These are phyloP conservation scores for Aegilops bicornis DNA, from an alignment of 176 grass and related monocot genomes.

Conservation along the genomic window DNA sequence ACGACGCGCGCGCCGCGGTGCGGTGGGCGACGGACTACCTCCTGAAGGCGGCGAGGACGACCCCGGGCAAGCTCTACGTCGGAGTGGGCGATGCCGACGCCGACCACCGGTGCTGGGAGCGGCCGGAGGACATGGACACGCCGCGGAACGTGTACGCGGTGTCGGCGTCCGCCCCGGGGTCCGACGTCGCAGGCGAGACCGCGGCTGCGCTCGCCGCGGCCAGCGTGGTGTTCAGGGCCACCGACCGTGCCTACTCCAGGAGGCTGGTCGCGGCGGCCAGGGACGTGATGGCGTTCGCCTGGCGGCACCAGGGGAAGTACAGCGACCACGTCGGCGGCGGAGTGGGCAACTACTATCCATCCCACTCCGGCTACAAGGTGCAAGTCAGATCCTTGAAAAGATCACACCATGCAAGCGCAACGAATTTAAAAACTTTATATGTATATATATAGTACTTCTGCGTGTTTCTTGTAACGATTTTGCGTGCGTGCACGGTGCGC, in stretches of 20 bases:
- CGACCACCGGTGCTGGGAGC: slow-evolving; percentile 84
- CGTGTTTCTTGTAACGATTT: background rate
- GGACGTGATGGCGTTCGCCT: slow-evolving; percentile 54
- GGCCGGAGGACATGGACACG: slow-evolving; percentile 90
- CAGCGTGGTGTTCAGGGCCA: slow-evolving; percentile 30
- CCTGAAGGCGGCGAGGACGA: slow-evolving; percentile 53
- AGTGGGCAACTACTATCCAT: slow-evolving; percentile 60
- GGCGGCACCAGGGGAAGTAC: slow-evolving; percentile 53
- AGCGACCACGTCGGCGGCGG: slow-evolving; percentile 50
- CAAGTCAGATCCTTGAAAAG: background rate
- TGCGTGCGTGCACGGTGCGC: background rate
- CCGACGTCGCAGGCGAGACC: slow-evolving; percentile 74
- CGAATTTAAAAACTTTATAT: too few species aligned
- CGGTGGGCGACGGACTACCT: slow-evolving; percentile 90
- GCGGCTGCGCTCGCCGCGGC: slow-evolving; percentile 79
- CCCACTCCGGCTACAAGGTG: slow-evolving; percentile 74
- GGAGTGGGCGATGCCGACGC: slow-evolving; percentile 79
- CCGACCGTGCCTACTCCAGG: slow-evolving; percentile 40
- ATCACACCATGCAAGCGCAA: background rate
- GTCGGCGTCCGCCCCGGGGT: slow-evolving; percentile 51
- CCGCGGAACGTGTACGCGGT: slow-evolving; percentile 61
- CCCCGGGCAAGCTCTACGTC: slow-evolving; percentile 63
- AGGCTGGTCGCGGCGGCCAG: slow-evolving; percentile 45
- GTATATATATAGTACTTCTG: too few species aligned
- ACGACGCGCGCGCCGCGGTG: slow-evolving; percentile 46